A percentile compares a stretch with the other conserved stretches of the same genome.
phyloP scores from a whole-genome alignment of 805 yeast genomes.

The Geotrichum ghanense region DNA sequence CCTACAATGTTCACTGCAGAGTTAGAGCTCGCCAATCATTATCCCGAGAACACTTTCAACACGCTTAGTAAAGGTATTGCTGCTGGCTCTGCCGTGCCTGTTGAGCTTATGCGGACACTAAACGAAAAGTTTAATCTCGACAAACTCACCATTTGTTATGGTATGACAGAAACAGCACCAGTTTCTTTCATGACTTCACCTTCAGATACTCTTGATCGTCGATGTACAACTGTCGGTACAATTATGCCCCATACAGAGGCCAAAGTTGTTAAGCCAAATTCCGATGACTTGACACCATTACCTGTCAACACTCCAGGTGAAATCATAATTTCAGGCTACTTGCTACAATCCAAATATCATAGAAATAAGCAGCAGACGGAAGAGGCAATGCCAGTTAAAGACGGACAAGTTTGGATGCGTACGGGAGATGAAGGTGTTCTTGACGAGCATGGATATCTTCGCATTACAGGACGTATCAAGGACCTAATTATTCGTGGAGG shows the following conservation, averaged over 20 bases:
- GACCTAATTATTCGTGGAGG: constrained; percentile 25
- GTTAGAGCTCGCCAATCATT: constrained; percentile 13
- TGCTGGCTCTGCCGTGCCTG: constrained; percentile 24
- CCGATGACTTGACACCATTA: constrained; percentile 13
- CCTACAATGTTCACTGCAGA: constrained; percentile 25
- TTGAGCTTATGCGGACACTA: constrained; percentile 19
- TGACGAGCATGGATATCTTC: constrained; percentile 19
- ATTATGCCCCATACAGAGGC: constrained; percentile 23
- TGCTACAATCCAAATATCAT: constrained; percentile 18
- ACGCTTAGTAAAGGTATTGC: constrained; percentile 23
- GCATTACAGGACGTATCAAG: constrained; percentile 24
- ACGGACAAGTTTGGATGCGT: constrained; percentile 21
- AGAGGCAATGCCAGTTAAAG: constrained; percentile 17
- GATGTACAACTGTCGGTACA: constrained; percentile 19
- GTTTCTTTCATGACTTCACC: constrained; percentile 22
- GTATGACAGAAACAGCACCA: constrained; percentile 25
- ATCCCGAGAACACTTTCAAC: constrained; percentile 13
- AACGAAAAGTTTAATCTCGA: constrained; percentile 12
- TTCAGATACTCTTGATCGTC: constrained; percentile 17
- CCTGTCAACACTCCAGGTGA: constrained; percentile 19
- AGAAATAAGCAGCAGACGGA: constrained; percentile 17
- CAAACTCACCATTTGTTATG: constrained; percentile 22
- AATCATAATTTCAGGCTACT: constrained; percentile 21
- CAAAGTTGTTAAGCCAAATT: constrained; percentile 13
- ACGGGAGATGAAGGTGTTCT: constrained; percentile 23